Base-by-base conservation (phyloP, 2,329 filamentous ascomycete species). In the Fusarium sp. region DNA sequence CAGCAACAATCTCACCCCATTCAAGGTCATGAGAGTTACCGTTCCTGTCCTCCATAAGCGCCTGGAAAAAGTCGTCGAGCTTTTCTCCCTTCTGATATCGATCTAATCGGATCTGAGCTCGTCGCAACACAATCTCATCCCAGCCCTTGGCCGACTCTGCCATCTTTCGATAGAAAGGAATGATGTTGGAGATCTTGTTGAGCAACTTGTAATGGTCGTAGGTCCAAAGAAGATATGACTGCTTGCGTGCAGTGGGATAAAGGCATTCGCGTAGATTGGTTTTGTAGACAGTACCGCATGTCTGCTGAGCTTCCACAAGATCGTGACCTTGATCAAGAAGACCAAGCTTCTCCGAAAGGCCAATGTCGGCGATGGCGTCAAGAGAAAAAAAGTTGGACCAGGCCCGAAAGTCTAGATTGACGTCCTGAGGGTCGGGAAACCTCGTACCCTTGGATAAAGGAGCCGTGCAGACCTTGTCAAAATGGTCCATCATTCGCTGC, bases 1-100 rank as follows among this genome's bases (percentile, higher is more conserved):
- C 88, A 9, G 88, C 87, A 2, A 88, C 84, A n/a, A 90, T 86
- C 78, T 91, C 89, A 26, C 89, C 88, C 84, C 84, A 88, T 70
- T 89, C 86, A 7, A 90, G 84, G 38, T 73, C 71, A 24, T 75
- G 62, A 1, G 83, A 77, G 15, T 77, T 74, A 8, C 81, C 84
- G 22, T 83, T 81, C 73, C 82, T 84, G 60, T 84, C 83, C 45
- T 85, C 86, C 86, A 90, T 88, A 9, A 90, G 77, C 1, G 84
- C 83, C 56, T 86, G 82, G 80, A 91, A 90, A 79, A 91, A 90
- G 75, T 91, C 89, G 57, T 89, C 86, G 0, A 90, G 83, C 74
- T 87, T 87, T 77, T 90, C 88, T 24, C 88, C 88, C 8, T 60
- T 57, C 12, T 67, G 72, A 26, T 75, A 75, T 15, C 72, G 66